Evolutionary conservation across 2,329 filamentous ascomycete species (phyloP).

Genomic region (Stromatinia cepivora): DNA sequence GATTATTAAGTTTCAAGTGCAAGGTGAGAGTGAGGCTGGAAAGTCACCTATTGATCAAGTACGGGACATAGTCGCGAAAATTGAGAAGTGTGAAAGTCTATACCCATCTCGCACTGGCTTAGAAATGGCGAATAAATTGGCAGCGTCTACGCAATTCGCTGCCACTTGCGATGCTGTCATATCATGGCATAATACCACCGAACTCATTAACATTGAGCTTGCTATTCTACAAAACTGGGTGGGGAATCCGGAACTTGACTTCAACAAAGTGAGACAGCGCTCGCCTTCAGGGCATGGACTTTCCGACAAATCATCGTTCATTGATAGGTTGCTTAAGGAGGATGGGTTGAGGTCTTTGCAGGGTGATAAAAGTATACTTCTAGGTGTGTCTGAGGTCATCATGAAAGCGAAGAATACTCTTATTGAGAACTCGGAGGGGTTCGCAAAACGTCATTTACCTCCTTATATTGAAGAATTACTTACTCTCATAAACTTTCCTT

Average conservation of each 20-base stretch:
- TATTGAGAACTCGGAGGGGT: constrained; percentile 80
- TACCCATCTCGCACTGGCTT: constrained; percentile 81
- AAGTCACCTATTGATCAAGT: constrained; percentile 88
- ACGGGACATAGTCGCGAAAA: constrained; percentile 82
- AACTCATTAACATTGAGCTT: constrained; percentile 93
- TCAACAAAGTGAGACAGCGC: constrained; percentile 70
- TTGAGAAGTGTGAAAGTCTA: constrained; percentile 82
- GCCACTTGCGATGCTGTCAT: constrained; percentile 87
- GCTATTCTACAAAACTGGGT: constrained; percentile 94
- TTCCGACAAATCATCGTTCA: constrained; percentile 86
- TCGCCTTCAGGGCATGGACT: constrained; percentile 71
- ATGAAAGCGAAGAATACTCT: constrained; percentile 90
- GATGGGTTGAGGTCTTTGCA: constrained; percentile 91
- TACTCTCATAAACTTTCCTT: constrained; percentile 95
- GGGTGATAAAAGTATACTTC: constrained; percentile 81
- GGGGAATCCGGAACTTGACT: constrained; percentile 92
- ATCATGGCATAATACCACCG: constrained; percentile 95
- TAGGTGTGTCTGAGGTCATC: constrained; percentile 81
- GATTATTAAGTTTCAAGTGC: constrained; percentile 90
- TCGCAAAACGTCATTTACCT: constrained; percentile 85
- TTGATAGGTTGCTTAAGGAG: constrained; percentile 93
- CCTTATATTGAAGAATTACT: constrained; percentile 96
- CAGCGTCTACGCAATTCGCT: constrained; percentile 73
- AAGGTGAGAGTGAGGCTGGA: constrained; percentile 84
- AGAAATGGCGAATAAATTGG: constrained; percentile 71